Evolutionary conservation across 2,329 filamentous ascomycete species (phyloP).

Genomic region (Ophioceras dolichostomum): DNA sequence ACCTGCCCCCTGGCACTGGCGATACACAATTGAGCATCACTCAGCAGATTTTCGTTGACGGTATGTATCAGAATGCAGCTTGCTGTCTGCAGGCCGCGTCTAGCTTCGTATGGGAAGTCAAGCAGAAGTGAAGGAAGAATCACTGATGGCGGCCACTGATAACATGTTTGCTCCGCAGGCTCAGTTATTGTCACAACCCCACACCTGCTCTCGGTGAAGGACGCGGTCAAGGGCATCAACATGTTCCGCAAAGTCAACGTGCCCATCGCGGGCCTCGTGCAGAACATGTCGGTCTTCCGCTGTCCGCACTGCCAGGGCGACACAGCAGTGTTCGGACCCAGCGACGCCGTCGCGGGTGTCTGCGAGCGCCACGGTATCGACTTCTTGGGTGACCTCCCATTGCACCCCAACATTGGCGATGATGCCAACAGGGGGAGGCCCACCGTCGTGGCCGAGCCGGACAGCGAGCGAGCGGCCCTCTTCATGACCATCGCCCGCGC

Average conservation of each 20-base stretch:
- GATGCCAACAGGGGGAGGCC: slow-evolving; percentile 81
- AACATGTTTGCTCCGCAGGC: no score
- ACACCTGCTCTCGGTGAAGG: slow-evolving; percentile 83
- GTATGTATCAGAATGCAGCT: slow-evolving; percentile 33
- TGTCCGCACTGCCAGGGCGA: slow-evolving; percentile 68
- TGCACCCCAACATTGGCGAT: slow-evolving; percentile 76
- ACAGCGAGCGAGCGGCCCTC: slow-evolving; percentile 56
- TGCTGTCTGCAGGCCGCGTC: no score
- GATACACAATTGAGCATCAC: slow-evolving; percentile 96
- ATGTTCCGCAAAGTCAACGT: slow-evolving; percentile 84
- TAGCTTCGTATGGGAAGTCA: no score
- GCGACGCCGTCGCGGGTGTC: slow-evolving; percentile 49
- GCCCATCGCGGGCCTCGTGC: slow-evolving; percentile 73
- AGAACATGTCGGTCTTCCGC: slow-evolving; percentile 81
- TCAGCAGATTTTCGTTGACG: slow-evolving; percentile 83
- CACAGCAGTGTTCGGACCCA: slow-evolving; percentile 62
- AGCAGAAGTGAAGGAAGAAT: no score
- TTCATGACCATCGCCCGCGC: slow-evolving; percentile 60
- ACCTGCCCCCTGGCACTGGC: slow-evolving; percentile 87
- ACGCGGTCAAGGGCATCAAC: slow-evolving; percentile 82
- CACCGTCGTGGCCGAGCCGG: slow-evolving; percentile 77
- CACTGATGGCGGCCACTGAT: no score
- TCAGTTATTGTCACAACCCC: slow-evolving; percentile 86
- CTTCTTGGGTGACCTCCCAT: slow-evolving; percentile 79
- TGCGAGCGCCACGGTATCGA: slow-evolving; percentile 62